Conservation (phyloP, 306 rosid genomes). For the Cicer bijugum region DNA sequence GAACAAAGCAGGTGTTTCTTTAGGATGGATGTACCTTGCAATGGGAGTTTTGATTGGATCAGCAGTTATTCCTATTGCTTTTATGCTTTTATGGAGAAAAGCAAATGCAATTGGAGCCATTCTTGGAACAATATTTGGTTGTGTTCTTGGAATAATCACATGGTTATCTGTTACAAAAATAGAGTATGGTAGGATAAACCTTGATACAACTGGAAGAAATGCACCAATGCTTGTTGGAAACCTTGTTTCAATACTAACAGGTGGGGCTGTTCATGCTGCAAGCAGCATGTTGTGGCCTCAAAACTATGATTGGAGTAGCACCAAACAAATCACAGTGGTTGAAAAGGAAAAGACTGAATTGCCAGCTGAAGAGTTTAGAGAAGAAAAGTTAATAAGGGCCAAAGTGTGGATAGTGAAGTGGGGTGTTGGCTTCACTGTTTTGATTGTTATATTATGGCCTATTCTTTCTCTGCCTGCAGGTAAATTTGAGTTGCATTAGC, state of each 20-base stretch:
- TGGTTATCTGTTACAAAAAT: slow-evolving; percentile 75
- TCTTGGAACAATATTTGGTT: slow-evolving; percentile 70
- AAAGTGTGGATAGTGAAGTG: slow-evolving; percentile 85
- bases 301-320: slow-evolving; percentile 87
- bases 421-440: slow-evolving; percentile 77
- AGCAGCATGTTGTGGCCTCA: slow-evolving; percentile 78
- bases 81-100: slow-evolving; percentile 84
- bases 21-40: slow-evolving; percentile 96
- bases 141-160: slow-evolving; percentile 74
- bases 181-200: slow-evolving; percentile 71
- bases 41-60: slow-evolving; percentile 93
- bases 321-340: slow-evolving; percentile 73
- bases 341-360: slow-evolving; percentile 75
- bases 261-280: slow-evolving; percentile 70
- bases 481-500: slow-evolving; percentile 41
- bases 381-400: slow-evolving; percentile 64
- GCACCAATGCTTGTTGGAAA: slow-evolving; percentile 98
- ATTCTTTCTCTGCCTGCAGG: slow-evolving; percentile 85
- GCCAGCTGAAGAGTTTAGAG: slow-evolving; percentile 75
- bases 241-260: slow-evolving; percentile 74
- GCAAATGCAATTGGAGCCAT: slow-evolving; percentile 91
- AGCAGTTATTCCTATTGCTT: slow-evolving; percentile 91
- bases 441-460: slow-evolving; percentile 89
- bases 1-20: slow-evolving; percentile 82
- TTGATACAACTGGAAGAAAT: slow-evolving; percentile 81